These are phyloP conservation scores for Acacia crassicarpa DNA, from an alignment of 306 rosid genomes.

Conservation along the genomic window DNA sequence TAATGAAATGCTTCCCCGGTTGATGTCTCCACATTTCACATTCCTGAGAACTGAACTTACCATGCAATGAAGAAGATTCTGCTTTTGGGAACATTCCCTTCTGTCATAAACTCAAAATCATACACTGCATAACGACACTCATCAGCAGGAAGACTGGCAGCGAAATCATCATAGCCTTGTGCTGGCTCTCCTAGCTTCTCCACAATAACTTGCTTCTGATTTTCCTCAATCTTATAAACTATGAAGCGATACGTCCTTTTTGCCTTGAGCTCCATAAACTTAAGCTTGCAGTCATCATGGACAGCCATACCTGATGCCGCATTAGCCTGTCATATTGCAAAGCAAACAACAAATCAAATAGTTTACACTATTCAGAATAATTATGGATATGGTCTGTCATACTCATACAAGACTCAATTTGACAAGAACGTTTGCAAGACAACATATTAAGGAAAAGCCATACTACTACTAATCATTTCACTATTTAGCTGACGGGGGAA, in stretches of 20 bases:
- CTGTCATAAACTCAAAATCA: conserved; percentile 56
- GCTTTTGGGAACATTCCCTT: conserved; percentile 54
- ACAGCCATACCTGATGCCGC: conserved; percentile 50
- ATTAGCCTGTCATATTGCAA: conserved; percentile 45
- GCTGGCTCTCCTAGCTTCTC: conserved; percentile 59
- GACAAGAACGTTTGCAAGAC: neutral
- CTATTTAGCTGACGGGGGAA: neutral
- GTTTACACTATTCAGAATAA: neutral
- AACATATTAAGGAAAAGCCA: neutral
- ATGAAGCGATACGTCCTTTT: conserved; percentile 39
- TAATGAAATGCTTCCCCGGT: neutral
- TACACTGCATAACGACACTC: conserved; percentile 61
- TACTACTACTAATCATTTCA: neutral
- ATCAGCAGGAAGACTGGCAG: conserved; percentile 50
- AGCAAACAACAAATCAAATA: conserved; percentile 1
- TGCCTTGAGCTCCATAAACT: conserved; percentile 55
- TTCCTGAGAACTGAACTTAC: conserved; percentile 27
- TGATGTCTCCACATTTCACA: neutral
- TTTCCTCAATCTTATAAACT: conserved; percentile 34
- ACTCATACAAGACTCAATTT: neutral
- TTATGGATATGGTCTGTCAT: neutral
- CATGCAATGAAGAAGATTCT: conserved; percentile 60
- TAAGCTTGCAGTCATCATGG: conserved; percentile 59
- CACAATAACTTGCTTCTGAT: conserved; percentile 61
- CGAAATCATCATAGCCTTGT: conserved; percentile 47